Evolutionary conservation across 306 rosid genomes (phyloP).

Genomic region (Lathyrus tuberosus): DNA sequence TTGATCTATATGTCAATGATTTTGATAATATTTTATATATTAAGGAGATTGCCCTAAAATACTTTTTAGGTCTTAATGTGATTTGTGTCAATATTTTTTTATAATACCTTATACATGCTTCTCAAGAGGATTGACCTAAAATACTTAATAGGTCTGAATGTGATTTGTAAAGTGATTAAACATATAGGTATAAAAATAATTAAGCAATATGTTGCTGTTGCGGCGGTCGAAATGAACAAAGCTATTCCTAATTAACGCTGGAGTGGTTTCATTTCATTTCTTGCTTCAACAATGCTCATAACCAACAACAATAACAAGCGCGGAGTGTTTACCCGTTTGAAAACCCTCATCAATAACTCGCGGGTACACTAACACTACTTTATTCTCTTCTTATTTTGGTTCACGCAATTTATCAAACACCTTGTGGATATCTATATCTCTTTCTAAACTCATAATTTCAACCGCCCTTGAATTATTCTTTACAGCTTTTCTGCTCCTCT

Average conservation of each 20-base stretch:
- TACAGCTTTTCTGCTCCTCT: constrained; percentile 35
- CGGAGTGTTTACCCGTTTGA: constrained; percentile 34
- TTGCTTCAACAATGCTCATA: constrained; percentile 27
- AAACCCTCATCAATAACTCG: constrained; percentile 31
- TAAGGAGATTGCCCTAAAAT: too few relatives aligned
- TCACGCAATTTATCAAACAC: constrained; percentile 47
- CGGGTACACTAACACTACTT: constrained; percentile 18
- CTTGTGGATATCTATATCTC: constrained; percentile 16
- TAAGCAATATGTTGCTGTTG: too few relatives aligned
- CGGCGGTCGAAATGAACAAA: constrained; percentile 15
- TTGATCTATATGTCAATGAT: too few relatives aligned
- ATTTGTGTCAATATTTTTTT: too few relatives aligned
- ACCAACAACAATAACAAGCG: constrained; percentile 40
- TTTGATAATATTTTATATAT: too few relatives aligned
- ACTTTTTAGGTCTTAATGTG: too few relatives aligned
- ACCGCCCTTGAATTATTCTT: not conserved
- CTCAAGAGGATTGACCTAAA: too few relatives aligned
- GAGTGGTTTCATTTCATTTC: constrained; percentile 4
- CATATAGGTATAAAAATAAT: too few relatives aligned
- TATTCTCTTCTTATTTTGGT: constrained; percentile 18
- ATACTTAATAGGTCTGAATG: too few relatives aligned
- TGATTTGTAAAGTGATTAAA: too few relatives aligned
- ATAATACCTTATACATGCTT: too few relatives aligned
- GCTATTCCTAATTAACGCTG: not conserved
- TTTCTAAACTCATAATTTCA: not conserved